Conservation (phyloP, 2,329 filamentous ascomycete genomes). For the Monosporascus sp. region DNA sequence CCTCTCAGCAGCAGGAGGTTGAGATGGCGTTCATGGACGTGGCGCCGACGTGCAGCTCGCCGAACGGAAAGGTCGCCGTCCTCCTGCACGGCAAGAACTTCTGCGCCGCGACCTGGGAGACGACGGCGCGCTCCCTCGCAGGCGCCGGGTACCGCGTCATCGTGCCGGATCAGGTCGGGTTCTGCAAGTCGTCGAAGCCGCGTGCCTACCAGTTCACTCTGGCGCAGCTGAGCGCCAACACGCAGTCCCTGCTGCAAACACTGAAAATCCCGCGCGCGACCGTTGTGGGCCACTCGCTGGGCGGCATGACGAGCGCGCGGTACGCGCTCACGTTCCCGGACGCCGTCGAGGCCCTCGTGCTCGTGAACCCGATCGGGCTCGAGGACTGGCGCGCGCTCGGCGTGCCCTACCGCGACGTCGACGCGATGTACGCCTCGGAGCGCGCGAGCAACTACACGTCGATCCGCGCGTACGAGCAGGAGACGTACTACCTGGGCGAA, state of each 20-base stretch:
- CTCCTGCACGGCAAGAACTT: constrained; percentile 55
- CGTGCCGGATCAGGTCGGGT: constrained; percentile 50
- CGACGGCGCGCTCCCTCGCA: constrained; percentile 38
- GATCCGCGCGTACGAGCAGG: constrained; percentile 42
- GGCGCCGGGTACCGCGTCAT: constrained; percentile 46
- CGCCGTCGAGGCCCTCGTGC: constrained; percentile 36
- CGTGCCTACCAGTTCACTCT: constrained; percentile 47
- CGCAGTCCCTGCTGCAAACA: constrained; percentile 39
- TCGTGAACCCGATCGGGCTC: constrained; percentile 49
- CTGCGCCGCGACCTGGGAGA: constrained; percentile 48
- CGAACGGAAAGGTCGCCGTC: constrained; percentile 38
- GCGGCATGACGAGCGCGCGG: constrained; percentile 49
- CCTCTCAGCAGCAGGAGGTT: constrained; percentile 41
- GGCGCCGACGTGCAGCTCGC: constrained; percentile 21
- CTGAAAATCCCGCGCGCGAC: constrained; percentile 39
- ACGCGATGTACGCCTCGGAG: constrained; percentile 34
- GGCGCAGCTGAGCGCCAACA: constrained; percentile 47
- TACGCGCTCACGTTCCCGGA: constrained; percentile 47
- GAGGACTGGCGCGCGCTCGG: constrained; percentile 49
- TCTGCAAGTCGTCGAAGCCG: constrained; percentile 53
- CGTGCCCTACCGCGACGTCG: constrained; percentile 41
- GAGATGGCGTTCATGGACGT: constrained; percentile 55
- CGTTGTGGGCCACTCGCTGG: constrained; percentile 51
- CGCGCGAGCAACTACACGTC: constrained; percentile 35
- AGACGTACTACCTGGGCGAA: constrained; percentile 42